Conservation (phyloP, 208 protist genomes). For the Polymyxa betae region DNA sequence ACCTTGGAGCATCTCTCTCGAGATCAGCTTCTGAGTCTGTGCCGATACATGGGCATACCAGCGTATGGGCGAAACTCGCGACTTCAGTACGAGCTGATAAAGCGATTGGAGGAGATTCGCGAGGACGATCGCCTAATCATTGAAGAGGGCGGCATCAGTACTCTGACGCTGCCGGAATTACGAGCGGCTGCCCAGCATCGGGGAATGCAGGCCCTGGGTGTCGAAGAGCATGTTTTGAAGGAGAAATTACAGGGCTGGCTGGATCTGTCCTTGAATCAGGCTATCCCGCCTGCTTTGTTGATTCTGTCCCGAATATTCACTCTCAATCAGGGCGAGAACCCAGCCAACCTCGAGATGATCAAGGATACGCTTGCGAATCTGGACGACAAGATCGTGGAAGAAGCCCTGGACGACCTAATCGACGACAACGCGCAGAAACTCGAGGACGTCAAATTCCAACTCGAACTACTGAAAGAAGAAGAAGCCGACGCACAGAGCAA, state of each 20-base stretch:
- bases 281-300: not conserved
- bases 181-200: slow-evolving; percentile 2
- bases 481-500: no score
- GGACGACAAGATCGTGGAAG: slow-evolving; percentile 42
- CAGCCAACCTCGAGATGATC: not conserved
- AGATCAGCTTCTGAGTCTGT: slow-evolving; percentile 69
- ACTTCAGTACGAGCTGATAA: slow-evolving; percentile 16
- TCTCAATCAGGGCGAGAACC: not conserved
- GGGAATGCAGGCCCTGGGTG: slow-evolving; percentile 34
- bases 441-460: slow-evolving; percentile 54
- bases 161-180: slow-evolving; percentile 2
- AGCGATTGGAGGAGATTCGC: slow-evolving; percentile 34
- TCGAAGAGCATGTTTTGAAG: slow-evolving; percentile 1
- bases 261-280: not conserved
- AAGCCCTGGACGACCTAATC: not conserved
- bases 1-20: slow-evolving; percentile 74
- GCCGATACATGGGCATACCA: slow-evolving; percentile 47
- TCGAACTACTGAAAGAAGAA: slow-evolving; percentile 41
- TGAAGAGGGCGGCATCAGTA: slow-evolving; percentile 22
- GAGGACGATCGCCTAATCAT: slow-evolving; percentile 50
- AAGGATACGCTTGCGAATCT: not conserved
- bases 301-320: slow-evolving; percentile 35
- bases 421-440: slow-evolving; percentile 6
- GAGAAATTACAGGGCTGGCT: slow-evolving; percentile 32
- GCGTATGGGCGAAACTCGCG: not conserved